Evolutionary conservation across 495 filamentous ascomycete genomes (phyloP).

Genomic region (Rhypophila decipiens): DNA sequence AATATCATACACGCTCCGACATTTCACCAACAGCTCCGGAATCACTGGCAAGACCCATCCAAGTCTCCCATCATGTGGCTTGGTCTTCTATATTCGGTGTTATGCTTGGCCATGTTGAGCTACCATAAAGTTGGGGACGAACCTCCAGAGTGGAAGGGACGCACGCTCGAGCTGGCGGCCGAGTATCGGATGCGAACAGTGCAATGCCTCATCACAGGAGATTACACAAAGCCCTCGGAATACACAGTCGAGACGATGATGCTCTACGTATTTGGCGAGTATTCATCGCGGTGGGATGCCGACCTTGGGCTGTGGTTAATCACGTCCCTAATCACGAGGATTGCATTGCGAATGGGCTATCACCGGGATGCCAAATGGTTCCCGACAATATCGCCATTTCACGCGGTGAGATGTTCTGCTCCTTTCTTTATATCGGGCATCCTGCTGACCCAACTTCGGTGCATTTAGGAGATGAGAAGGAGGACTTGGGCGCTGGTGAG

Average conservation of each 20-base stretch:
- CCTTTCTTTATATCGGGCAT: background rate
- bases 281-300: slow-evolving; percentile 68
- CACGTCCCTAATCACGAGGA: slow-evolving; percentile 68
- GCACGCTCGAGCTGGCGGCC: slow-evolving; percentile 68
- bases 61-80: slow-evolving; percentile 83
- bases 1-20: slow-evolving; percentile 82
- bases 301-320: slow-evolving; percentile 80
- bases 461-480: slow-evolving; percentile 68
- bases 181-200: slow-evolving; percentile 77
- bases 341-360: slow-evolving; percentile 93
- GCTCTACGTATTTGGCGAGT: slow-evolving; percentile 78
- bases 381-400: slow-evolving; percentile 73
- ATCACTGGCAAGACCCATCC: slow-evolving; percentile 79
- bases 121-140: slow-evolving; percentile 88
- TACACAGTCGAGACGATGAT: slow-evolving; percentile 87
- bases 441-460: slow-evolving; percentile 2
- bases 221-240: slow-evolving; percentile 80
- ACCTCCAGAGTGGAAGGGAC: slow-evolving; percentile 72
- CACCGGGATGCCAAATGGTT: slow-evolving; percentile 87
- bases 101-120: slow-evolving; percentile 85
- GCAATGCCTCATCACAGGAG: slow-evolving; percentile 78
- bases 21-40: slow-evolving; percentile 80
- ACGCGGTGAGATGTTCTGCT: slow-evolving; percentile 46
- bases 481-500: slow-evolving; percentile 83
- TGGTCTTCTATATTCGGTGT: slow-evolving; percentile 78